Evolutionary conservation across 2,329 filamentous ascomycete genomes (phyloP), one percentile per base, ranked within the genome.

Genomic region (Penicillium sp.): DNA sequence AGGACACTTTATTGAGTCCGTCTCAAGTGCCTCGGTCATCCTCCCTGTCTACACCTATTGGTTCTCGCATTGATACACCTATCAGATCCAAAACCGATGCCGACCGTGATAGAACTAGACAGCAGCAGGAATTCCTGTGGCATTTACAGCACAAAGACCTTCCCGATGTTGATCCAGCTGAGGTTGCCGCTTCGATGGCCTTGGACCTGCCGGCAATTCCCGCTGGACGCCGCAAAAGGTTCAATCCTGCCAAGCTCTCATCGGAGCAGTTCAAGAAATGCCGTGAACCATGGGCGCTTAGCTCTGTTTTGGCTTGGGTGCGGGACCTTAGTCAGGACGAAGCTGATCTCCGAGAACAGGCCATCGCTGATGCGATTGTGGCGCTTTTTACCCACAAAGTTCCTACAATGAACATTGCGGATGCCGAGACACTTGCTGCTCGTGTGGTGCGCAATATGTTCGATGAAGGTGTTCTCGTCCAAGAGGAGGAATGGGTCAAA

Each of bases 401-500:
- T 0, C 89, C 92, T 0, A 98, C 88, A 0, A 95, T 98, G 87
- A 96, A 98, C 54, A 90, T 92, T 28, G 89, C 90, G 4, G 93
- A 98, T 70, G 92, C 92, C 0, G 92, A 98, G 61, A 83, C 82
- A 1, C 72, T 98, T 35, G 86, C 85, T 45, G 76, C 78, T 41
- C 79, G 79, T 27, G 85, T 95, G 0, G 80, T 94, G 2, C 72
- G 79, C 37, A 77, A 82, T 31, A 92, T 98, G 85, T 77, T 90
- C 48, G 74, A 77, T 15, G 79, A 82, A 6, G 82, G 81, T 26
- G 85, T 87, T 8, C 69, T 98, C 20, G 71, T 93, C 4, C 81
- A 82, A 10, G 90, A 95, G 22, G 92, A 98, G 62, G 93, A 98
- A 67, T 98, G 93, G 92, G 83, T 98, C 49, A 95, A 93, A 59